phyloP scores from a whole-genome alignment of 305 asterid species.

The Fraxinus angustifolia region DNA sequence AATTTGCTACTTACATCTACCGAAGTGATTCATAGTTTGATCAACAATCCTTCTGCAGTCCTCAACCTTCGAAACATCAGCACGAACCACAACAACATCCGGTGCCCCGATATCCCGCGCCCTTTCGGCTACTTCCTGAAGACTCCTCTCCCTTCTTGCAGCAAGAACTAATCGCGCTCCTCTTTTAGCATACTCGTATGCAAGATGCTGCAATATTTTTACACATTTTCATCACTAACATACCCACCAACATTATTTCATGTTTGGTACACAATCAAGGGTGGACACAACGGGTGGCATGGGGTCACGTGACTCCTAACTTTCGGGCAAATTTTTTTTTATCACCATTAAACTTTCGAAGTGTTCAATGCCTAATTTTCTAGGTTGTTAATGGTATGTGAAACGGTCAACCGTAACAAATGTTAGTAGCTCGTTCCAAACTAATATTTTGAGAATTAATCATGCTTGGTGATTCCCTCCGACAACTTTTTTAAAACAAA shows the following conservation, averaged over 20 bases:
- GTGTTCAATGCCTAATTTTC: too few relatives aligned
- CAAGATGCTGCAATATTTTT: slow-evolving; percentile 21
- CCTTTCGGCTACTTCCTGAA: slow-evolving; percentile 59
- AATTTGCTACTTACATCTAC: slow-evolving; percentile 38
- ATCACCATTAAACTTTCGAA: too few relatives aligned
- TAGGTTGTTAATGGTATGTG: too few relatives aligned
- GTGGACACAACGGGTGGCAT: too few relatives aligned
- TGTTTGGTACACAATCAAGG: background rate
- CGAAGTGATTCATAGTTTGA: slow-evolving; percentile 65
- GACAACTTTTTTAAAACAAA: too few relatives aligned
- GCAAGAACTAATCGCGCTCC: slow-evolving; percentile 76
- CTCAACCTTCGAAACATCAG: slow-evolving; percentile 54
- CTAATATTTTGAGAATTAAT: too few relatives aligned
- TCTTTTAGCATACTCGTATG: slow-evolving; percentile 72
- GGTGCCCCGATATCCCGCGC: slow-evolving; percentile 67
- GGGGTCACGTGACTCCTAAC: too few relatives aligned
- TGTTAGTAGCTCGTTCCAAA: too few relatives aligned
- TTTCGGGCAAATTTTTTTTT: too few relatives aligned
- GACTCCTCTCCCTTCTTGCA: slow-evolving; percentile 63
- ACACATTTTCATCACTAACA: background rate
- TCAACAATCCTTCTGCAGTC: slow-evolving; percentile 65
- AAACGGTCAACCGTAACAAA: too few relatives aligned
- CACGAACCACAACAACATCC: slow-evolving; percentile 47
- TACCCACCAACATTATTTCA: background rate
- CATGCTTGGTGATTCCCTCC: too few relatives aligned